These are phyloP conservation scores for Mycena amicta DNA, from an alignment of 768 basidiomycete species.

Conservation along the genomic window DNA sequence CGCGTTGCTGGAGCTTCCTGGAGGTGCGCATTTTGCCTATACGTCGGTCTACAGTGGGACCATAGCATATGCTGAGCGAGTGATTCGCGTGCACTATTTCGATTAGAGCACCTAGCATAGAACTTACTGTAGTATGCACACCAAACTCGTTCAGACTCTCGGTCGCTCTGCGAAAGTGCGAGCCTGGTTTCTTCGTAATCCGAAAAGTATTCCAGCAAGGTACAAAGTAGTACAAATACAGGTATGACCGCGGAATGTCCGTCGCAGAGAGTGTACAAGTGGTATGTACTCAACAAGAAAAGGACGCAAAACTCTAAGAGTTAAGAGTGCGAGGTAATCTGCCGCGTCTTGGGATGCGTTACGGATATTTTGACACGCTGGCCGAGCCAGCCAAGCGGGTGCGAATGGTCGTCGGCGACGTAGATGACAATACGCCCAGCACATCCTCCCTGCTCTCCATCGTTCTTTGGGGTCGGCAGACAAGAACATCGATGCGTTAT, in stretches of 20 bases:
- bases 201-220: too few relatives aligned
- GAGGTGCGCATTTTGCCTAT: background rate
- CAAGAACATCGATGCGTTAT: conserved; percentile 16
- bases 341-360: conserved; percentile 12
- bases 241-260: too few relatives aligned
- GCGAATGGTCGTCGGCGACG: conserved; percentile 16
- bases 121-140: background rate
- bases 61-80: background rate
- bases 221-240: too few relatives aligned
- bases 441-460: too few relatives aligned
- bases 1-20: background rate
- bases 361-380: conserved; percentile 19
- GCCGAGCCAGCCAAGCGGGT: conserved; percentile 12
- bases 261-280: too few relatives aligned
- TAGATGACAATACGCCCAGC: conserved; percentile 9
- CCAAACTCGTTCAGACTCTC: too few relatives aligned
- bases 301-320: too few relatives aligned
- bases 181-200: too few relatives aligned
- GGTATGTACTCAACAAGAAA: too few relatives aligned
- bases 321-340: too few relatives aligned
- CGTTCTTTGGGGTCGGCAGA: background rate
- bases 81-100: background rate
- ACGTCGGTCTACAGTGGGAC: conserved; percentile 11
- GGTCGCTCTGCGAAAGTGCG: too few relatives aligned
- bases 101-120: background rate